Evolutionary conservation across 2,329 filamentous ascomycete genomes (phyloP).

Genomic region (Cercospora sesami): DNA sequence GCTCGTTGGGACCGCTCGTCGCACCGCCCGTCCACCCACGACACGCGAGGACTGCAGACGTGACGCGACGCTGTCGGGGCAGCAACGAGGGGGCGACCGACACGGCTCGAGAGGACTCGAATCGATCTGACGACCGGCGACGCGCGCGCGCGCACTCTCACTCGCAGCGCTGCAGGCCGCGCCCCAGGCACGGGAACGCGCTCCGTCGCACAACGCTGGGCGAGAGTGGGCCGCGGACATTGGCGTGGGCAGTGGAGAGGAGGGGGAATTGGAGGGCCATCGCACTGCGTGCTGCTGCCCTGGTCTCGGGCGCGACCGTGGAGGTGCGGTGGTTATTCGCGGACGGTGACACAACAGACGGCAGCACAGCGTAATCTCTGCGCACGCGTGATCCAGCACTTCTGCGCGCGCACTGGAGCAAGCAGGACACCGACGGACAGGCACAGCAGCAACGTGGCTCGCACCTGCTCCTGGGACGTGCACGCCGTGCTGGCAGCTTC

Average conservation of each 20-base stretch:
- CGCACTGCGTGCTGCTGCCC: neutral
- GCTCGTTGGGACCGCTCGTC: constrained; percentile 12
- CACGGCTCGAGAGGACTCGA: neutral
- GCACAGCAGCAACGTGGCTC: constrained; percentile 42
- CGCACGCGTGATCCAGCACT: constrained; percentile 15
- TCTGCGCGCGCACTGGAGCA: constrained; percentile 1
- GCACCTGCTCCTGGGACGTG: constrained; percentile 39
- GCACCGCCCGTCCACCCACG: constrained; percentile 3
- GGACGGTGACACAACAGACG: constrained; percentile 11
- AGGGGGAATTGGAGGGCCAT: neutral
- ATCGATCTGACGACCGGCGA: neutral
- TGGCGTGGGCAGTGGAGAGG: constrained; percentile 6
- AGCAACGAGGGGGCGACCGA: neutral
- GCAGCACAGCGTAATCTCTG: constrained; percentile 14
- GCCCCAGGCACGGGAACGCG: neutral
- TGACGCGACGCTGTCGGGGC: neutral
- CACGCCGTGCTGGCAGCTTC: constrained; percentile 38
- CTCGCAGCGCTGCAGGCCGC: neutral
- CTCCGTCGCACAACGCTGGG: neutral
- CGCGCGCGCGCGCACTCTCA: neutral
- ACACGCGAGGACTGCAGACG: constrained; percentile 4
- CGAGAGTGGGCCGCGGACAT: constrained; percentile 1
- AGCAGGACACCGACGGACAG: constrained; percentile 13
- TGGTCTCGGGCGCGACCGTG: constrained; percentile 13
- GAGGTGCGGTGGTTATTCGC: constrained; percentile 13